Evolutionary conservation across 495 filamentous ascomycete genomes (phyloP).

Genomic region (Trichoderma erinaceum): DNA sequence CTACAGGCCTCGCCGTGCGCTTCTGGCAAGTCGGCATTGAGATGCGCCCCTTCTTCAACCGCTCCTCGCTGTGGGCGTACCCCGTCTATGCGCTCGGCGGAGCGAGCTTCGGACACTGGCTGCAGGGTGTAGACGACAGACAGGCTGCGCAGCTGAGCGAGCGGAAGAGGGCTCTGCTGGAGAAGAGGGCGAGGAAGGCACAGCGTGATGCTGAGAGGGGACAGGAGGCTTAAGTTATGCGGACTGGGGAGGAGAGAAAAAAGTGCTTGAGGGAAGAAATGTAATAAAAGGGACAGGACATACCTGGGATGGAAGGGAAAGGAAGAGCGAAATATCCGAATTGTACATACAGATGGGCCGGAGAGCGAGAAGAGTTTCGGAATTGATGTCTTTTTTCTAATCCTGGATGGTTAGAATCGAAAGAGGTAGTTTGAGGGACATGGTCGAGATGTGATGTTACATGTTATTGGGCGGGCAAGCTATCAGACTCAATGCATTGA

Average conservation of each 20-base stretch:
- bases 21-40: conserved; percentile 96
- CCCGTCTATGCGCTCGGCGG: conserved; percentile 79
- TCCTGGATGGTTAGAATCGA: too few species aligned
- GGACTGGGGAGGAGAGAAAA: conserved; percentile 16
- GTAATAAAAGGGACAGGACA: too few species aligned
- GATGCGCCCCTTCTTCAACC: conserved; percentile 88
- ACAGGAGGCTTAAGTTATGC: conserved; percentile 25
- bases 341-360: neutral
- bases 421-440: too few species aligned
- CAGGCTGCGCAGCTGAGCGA: conserved; percentile 70
- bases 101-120: conserved; percentile 93
- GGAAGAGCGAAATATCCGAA: neutral
- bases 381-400: too few species aligned
- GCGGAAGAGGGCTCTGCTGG: conserved; percentile 69
- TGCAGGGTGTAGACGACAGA: conserved; percentile 74
- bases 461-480: too few species aligned
- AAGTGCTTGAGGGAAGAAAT: neutral
- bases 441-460: too few species aligned
- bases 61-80: conserved; percentile 77
- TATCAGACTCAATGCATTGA: too few species aligned
- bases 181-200: conserved; percentile 77
- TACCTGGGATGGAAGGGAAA: neutral
- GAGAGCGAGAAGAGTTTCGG: too few species aligned
- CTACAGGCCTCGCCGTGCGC: conserved; percentile 75
- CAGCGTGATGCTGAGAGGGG: conserved; percentile 43